These are phyloP conservation scores for Eucommia ulmoides DNA, from an alignment of 257 asterid species.

Conservation along the genomic window DNA sequence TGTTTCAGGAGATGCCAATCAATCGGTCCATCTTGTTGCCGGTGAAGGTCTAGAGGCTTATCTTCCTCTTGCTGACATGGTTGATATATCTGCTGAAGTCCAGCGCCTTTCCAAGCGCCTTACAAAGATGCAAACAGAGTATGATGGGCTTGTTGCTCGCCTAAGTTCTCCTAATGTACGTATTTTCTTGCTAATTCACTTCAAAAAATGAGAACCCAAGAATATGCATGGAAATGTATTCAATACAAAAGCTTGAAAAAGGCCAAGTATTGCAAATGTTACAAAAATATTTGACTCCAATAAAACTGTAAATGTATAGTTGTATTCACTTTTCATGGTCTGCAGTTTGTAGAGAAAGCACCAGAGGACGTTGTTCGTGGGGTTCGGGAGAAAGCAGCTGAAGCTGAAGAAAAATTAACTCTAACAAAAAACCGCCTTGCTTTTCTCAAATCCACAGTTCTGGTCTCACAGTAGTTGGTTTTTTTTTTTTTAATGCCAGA, in stretches of 20 bases:
- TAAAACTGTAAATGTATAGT: constrained; percentile 1
- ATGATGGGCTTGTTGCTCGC: constrained; percentile 70
- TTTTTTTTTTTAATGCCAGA: neutral
- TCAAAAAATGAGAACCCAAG: no score
- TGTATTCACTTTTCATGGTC: constrained; percentile 5
- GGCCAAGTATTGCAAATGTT: no score
- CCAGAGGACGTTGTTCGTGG: constrained; percentile 75
- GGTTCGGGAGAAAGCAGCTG: constrained; percentile 74
- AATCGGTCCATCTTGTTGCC: constrained; percentile 80
- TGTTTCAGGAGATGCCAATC: constrained; percentile 63
- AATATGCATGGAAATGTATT: neutral
- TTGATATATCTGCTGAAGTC: constrained; percentile 82
- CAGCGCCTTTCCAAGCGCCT: constrained; percentile 77
- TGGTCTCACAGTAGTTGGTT: constrained; percentile 31
- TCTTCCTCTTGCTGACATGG: constrained; percentile 96
- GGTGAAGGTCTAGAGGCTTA: constrained; percentile 95
- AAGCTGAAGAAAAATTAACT: constrained; percentile 73
- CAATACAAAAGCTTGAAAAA: neutral
- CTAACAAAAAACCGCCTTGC: constrained; percentile 61
- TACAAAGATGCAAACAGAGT: constrained; percentile 68
- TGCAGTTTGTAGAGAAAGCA: constrained; percentile 87
- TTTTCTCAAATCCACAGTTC: constrained; percentile 55
- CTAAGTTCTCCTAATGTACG: constrained; percentile 69
- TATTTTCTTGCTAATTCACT: neutral
- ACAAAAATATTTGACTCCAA: no score